Conservation (phyloP, 441 rosid genomes). For the Pelargonium cotyledonis region DNA sequence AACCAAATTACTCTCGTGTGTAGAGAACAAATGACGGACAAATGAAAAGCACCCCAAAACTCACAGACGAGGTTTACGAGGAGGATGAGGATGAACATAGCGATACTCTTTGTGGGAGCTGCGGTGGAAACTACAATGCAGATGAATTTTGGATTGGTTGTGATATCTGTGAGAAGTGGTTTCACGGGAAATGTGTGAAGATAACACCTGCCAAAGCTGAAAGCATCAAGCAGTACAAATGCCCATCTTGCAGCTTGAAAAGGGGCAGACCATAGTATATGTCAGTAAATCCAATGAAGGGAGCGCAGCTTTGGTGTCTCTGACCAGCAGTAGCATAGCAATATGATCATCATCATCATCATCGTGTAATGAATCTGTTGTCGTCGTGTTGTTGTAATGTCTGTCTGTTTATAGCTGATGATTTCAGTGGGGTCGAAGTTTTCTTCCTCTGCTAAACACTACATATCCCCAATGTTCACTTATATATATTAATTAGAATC, state of each 20-base stretch:
- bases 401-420: not conserved
- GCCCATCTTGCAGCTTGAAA: slow-evolving; percentile 69
- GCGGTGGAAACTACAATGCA: slow-evolving; percentile 78
- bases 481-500: no score
- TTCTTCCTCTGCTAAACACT: not conserved
- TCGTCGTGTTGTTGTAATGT: not conserved
- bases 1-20: not conserved
- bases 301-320: not conserved
- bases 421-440: not conserved
- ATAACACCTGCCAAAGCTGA: slow-evolving; percentile 94
- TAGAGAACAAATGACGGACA: slow-evolving; percentile 15
- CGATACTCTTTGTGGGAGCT: slow-evolving; percentile 75
- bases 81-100: slow-evolving; percentile 84
- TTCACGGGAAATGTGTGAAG: slow-evolving; percentile 94
- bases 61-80: slow-evolving; percentile 55
- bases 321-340: not conserved
- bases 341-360: not conserved
- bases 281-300: not conserved
- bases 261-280: slow-evolving; percentile 47
- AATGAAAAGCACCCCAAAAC: slow-evolving; percentile 46
- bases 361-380: not conserved
- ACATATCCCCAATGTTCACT: no score
- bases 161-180: slow-evolving; percentile 86
- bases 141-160: slow-evolving; percentile 96
- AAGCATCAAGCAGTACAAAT: slow-evolving; percentile 72